A percentile compares a stretch with the other conserved stretches of the same genome.
These are phyloP conservation scores for Carex pumila DNA, from an alignment of 176 grass and related monocot genomes.

Conservation along the genomic window DNA sequence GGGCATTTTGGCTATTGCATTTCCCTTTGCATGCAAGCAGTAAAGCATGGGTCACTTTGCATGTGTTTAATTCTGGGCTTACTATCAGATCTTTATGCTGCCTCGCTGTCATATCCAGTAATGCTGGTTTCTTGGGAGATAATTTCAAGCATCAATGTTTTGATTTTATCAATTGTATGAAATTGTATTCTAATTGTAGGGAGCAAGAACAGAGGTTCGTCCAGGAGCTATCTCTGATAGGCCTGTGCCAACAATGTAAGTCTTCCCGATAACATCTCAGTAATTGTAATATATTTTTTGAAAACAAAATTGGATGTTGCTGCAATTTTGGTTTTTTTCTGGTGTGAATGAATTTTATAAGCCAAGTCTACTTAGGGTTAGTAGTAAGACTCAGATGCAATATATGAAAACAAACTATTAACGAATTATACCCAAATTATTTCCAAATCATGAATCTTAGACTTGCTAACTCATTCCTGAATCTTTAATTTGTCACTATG, in stretches of 20 bases:
- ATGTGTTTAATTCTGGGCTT: background rate
- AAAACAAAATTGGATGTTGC: background rate
- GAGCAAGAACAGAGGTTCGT: slow-evolving; percentile 24
- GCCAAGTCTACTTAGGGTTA: background rate
- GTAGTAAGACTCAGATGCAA: background rate
- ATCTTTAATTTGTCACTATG: background rate
- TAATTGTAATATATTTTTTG: background rate
- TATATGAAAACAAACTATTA: background rate
- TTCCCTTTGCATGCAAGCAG: background rate
- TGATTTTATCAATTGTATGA: background rate
- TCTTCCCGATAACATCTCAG: background rate
- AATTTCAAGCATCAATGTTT: background rate
- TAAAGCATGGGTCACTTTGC: background rate
- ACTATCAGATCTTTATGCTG: background rate
- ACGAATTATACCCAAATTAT: background rate
- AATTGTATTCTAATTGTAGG: slow-evolving; percentile 35
- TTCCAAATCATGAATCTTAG: background rate
- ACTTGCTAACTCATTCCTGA: background rate
- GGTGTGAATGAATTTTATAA: background rate
- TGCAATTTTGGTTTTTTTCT: background rate
- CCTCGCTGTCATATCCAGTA: background rate
- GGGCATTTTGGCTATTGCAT: background rate
- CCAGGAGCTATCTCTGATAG: slow-evolving; percentile 43
- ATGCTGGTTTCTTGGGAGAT: background rate
- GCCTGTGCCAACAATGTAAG: slow-evolving; percentile 52